A percentile compares a stretch with the other conserved stretches of the same genome.
Evolutionary conservation across 768 basidiomycete species (phyloP).

Genomic region (Mycena leptocephala): DNA sequence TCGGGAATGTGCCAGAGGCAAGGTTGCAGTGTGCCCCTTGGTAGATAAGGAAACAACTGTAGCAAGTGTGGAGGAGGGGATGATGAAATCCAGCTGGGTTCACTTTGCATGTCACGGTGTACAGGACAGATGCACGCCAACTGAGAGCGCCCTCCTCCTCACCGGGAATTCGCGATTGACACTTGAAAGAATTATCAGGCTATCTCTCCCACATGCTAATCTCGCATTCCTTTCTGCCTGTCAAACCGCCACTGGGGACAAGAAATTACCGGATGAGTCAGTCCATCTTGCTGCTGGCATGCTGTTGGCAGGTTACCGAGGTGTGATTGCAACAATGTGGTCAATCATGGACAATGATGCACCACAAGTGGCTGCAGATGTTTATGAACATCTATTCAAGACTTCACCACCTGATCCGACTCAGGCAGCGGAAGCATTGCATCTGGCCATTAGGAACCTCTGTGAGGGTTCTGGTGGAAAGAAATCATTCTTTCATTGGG

Average conservation of each 20-base stretch:
- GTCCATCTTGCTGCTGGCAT: neutral
- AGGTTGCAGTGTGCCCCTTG: too few species aligned
- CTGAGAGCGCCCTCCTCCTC: neutral
- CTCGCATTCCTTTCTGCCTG: neutral
- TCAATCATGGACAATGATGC: neutral
- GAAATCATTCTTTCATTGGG: too few species aligned
- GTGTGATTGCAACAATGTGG: neutral
- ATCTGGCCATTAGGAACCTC: neutral
- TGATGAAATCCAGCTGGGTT: neutral
- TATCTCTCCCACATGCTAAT: neutral
- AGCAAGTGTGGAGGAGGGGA: neutral
- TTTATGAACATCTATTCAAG: slow-evolving; percentile 8
- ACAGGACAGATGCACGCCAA: neutral
- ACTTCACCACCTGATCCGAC: neutral
- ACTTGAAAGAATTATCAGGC: neutral
- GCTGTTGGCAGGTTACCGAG: neutral
- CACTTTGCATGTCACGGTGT: slow-evolving; percentile 1
- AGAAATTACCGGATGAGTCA: neutral
- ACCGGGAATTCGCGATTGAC: neutral
- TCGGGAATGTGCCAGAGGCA: neutral
- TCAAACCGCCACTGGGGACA: neutral
- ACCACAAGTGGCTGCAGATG: neutral
- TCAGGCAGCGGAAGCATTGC: neutral
- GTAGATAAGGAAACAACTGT: neutral
- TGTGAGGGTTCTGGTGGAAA: too few species aligned